A percentile compares a stretch with the other conserved stretches of the same genome.
These are phyloP conservation scores for Chalciporus sphaerocephalus DNA, from an alignment of 768 basidiomycete genomes.

Conservation along the genomic window DNA sequence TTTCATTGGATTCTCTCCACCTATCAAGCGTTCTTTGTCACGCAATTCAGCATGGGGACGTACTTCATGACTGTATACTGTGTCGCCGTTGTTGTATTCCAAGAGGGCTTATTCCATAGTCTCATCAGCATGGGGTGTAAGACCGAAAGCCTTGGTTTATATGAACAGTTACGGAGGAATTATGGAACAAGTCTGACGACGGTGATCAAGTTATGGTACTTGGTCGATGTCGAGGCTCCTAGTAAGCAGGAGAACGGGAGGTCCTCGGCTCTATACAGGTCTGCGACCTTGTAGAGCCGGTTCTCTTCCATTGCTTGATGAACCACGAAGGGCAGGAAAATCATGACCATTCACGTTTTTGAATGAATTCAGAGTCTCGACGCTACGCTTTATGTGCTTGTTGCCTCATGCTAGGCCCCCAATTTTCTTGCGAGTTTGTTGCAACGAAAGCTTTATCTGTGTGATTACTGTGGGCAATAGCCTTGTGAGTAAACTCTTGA, in stretches of 20 bases:
- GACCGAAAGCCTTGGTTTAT: slow-evolving; percentile 15
- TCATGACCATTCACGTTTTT: not conserved
- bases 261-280: slow-evolving; percentile 5
- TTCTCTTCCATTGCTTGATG: too few species aligned
- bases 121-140: slow-evolving; percentile 7
- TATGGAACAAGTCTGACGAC: slow-evolving; percentile 15
- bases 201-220: slow-evolving; percentile 18
- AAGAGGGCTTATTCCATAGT: slow-evolving; percentile 21
- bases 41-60: slow-evolving; percentile 8
- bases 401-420: too few species aligned
- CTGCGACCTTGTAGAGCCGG: slow-evolving; percentile 15
- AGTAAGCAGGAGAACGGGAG: not conserved
- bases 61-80: slow-evolving; percentile 23
- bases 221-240: slow-evolving; percentile 1
- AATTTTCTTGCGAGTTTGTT: too few species aligned
- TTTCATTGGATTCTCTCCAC: slow-evolving; percentile 19
- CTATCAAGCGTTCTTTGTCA: slow-evolving; percentile 20
- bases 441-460: too few species aligned
- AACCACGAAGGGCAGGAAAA: not conserved
- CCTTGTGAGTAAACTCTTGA: too few species aligned
- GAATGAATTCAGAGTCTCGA: too few species aligned
- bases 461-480: too few species aligned
- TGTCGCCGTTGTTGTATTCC: slow-evolving; percentile 4
- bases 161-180: slow-evolving; percentile 7
- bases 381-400: too few species aligned